These are phyloP conservation scores for Yamadazyma sp. DNA, from an alignment of 1,139 yeast species.

Conservation along the genomic window DNA sequence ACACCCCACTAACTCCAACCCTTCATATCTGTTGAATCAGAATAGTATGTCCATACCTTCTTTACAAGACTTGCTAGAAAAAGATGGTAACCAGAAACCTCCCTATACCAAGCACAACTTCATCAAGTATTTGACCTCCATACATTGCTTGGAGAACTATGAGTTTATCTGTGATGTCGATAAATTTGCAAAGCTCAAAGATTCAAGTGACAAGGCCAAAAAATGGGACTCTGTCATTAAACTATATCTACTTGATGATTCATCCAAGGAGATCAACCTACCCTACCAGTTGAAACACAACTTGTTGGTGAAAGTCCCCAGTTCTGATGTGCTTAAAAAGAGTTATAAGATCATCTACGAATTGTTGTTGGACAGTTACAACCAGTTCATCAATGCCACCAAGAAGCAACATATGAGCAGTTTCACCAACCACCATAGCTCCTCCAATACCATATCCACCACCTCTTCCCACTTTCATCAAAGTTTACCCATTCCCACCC, in stretches of 20 bases:
- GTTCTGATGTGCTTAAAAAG: conserved; percentile 14
- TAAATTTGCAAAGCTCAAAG: conserved; percentile 18
- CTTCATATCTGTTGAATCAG: neutral
- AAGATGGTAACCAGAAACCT: conserved; percentile 16
- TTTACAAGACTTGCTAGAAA: conserved; percentile 23
- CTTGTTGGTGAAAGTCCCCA: conserved; percentile 18
- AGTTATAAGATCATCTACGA: conserved; percentile 30
- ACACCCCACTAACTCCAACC: too few relatives aligned
- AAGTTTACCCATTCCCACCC: conserved; percentile 8
- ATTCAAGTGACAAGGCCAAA: conserved; percentile 14
- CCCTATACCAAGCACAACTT: conserved; percentile 24
- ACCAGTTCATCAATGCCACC: conserved; percentile 29
- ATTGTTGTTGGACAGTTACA: conserved; percentile 32
- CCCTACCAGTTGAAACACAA: conserved; percentile 24
- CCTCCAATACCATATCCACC: neutral
- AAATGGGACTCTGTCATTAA: conserved; percentile 29
- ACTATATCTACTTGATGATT: conserved; percentile 26
- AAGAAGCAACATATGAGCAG: conserved; percentile 15
- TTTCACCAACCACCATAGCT: conserved; percentile 5
- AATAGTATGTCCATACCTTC: conserved; percentile 19
- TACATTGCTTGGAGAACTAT: conserved; percentile 39
- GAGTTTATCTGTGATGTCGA: conserved; percentile 35
- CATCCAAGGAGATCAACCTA: conserved; percentile 35
- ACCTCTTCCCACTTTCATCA: conserved; percentile 5
- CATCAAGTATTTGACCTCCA: conserved; percentile 24